Evolutionary conservation across 2,329 filamentous ascomycete genomes (phyloP), one percentile per base, ranked within the genome.

Genomic region (Pleoardoris graminearum): DNA sequence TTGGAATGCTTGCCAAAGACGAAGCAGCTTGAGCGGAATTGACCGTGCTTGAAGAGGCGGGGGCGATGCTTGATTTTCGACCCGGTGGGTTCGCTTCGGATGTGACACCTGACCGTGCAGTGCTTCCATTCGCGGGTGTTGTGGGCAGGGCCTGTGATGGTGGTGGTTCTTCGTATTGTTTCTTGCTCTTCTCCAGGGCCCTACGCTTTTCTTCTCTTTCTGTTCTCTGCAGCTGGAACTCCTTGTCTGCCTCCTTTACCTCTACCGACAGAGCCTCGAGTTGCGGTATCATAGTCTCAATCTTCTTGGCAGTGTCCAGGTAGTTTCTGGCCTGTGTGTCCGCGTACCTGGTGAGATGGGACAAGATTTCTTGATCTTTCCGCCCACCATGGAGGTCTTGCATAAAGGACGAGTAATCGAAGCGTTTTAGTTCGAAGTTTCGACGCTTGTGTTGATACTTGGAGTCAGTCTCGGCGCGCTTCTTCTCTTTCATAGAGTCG

Each of bases 341-440:
- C 8, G 95, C 95, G 71, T 92, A 99, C 69, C 88, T 93, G 1
- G 94, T 99, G 27, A 99, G 80, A 69, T 97, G 90, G 1, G 93
- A 97, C 25, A 99, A 76, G 4, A 99, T 90, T 71, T 99, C 94
- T 68, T 97, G 94, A 66, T 99, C 94, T 72, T 97, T 99, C 57
- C 94, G 87, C n/a, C 94, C 94, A 25, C 94, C 94, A 58, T 97
- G 94, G n/a, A 99, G 81, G 77, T 99, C 94, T 67, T 97, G 93
- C 90, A 99, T 96, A 69, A 97, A 99, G 12, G 91, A 96, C 3
- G 93, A 97, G 72, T 99, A 99, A 74, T 99, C 95, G 67, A 99
- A 99, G 8, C 95, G 87, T 77, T 96, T 97, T 51, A 99, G 82
- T 77, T 99, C 94, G 67, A 99, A 99, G 62, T 91, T 96, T 38